Percentiles rank a stretch among this genome's conserved stretches.
Evolutionary conservation across 768 basidiomycete species (phyloP).

Genomic region (Tylopilus rubrobrunneus): DNA sequence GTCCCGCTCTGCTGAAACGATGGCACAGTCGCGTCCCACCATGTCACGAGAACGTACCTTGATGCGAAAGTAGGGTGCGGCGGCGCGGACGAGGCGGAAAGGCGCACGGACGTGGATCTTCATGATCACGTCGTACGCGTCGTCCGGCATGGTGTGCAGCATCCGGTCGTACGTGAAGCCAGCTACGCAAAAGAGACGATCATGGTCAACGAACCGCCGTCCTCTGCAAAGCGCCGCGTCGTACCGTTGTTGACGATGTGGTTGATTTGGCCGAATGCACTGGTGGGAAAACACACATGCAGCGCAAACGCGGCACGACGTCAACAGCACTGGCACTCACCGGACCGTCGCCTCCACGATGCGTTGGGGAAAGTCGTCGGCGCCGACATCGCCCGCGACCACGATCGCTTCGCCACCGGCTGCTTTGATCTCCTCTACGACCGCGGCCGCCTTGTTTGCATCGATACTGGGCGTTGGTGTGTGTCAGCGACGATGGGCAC

Average conservation of each 20-base stretch:
- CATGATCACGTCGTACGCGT: slow-evolving; percentile 75
- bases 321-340: slow-evolving; percentile 46
- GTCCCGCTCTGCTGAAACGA: slow-evolving; percentile 39
- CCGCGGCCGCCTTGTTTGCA: slow-evolving; percentile 57
- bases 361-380: slow-evolving; percentile 78
- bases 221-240: slow-evolving; percentile 5
- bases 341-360: slow-evolving; percentile 72
- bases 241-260: slow-evolving; percentile 80
- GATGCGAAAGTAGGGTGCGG: slow-evolving; percentile 80
- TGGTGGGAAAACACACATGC: slow-evolving; percentile 23
- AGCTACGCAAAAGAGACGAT: slow-evolving; percentile 33
- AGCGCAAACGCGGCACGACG: not conserved
- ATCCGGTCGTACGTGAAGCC: slow-evolving; percentile 84
- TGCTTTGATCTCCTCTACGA: slow-evolving; percentile 69
- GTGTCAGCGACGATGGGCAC: not conserved
- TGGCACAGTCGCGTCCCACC: not conserved
- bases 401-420: slow-evolving; percentile 70
- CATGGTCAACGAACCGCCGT: not conserved
- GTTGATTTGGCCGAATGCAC: slow-evolving; percentile 80
- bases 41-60: slow-evolving; percentile 41
- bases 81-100: slow-evolving; percentile 79
- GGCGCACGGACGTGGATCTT: slow-evolving; percentile 85
- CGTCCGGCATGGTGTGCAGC: slow-evolving; percentile 84
- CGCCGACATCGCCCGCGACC: slow-evolving; percentile 77
- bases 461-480: slow-evolving; percentile 53